phyloP scores from a whole-genome alignment of 2,329 filamentous ascomycete genomes.

The Bipolaris cookei region DNA sequence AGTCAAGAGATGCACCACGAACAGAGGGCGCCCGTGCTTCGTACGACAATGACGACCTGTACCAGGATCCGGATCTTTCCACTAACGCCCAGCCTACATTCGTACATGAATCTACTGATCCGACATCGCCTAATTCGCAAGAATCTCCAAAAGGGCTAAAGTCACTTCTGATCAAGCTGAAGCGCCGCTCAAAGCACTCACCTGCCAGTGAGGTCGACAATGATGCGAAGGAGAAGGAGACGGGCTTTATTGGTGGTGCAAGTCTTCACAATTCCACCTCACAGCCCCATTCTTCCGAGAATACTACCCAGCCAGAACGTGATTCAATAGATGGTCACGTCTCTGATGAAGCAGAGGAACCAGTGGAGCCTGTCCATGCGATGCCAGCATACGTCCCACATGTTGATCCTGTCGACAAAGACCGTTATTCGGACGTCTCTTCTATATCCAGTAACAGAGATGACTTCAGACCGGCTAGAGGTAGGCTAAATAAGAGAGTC shows the following conservation, averaged over 20 bases:
- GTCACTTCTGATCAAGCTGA: slow-evolving; percentile 48
- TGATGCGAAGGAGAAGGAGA: slow-evolving; percentile 28
- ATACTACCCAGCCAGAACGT: slow-evolving; percentile 9
- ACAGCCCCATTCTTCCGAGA: slow-evolving; percentile 16
- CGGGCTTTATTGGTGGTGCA: slow-evolving; percentile 55
- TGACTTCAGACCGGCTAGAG: slow-evolving; percentile 16
- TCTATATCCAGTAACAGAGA: slow-evolving; percentile 41
- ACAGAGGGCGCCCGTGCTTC: slow-evolving; percentile 13
- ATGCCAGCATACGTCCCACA: slow-evolving; percentile 24
- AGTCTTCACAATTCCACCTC: slow-evolving; percentile 40
- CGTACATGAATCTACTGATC: slow-evolving; percentile 19
- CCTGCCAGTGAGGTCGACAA: slow-evolving; percentile 19
- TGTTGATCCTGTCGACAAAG: slow-evolving; percentile 14
- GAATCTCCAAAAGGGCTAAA: slow-evolving; percentile 47
- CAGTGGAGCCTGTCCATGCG: slow-evolving; percentile 22
- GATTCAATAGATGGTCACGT: slow-evolving; percentile 11
- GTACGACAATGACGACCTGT: slow-evolving; percentile 28
- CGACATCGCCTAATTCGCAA: slow-evolving; percentile 36
- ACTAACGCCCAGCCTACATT: slow-evolving; percentile 7
- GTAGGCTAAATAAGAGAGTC: slow-evolving; percentile 32
- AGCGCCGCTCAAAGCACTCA: slow-evolving; percentile 47
- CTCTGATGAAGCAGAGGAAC: slow-evolving; percentile 14
- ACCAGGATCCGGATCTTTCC: slow-evolving; percentile 24
- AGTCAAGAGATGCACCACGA: slow-evolving; percentile 48
- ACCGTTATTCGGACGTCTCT: slow-evolving; percentile 43